Evolutionary conservation across 768 basidiomycete species (phyloP).

Genomic region (Mycena kentingensis): DNA sequence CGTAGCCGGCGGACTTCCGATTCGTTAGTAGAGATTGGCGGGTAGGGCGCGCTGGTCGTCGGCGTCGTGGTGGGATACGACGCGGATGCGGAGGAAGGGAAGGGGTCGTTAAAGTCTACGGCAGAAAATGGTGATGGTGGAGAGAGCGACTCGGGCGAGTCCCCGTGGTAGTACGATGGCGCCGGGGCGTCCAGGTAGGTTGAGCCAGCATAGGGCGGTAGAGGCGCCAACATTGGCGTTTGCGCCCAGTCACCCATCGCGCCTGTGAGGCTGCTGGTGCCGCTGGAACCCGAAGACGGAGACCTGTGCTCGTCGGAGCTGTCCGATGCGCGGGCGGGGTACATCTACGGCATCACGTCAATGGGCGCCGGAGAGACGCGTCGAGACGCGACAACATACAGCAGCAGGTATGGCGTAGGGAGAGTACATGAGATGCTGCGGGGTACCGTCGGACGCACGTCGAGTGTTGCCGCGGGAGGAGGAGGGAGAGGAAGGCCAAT

Average conservation of each 20-base stretch:
- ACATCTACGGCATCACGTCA: conserved; percentile 33
- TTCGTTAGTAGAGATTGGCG: conserved; percentile 35
- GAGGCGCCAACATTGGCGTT: conserved; percentile 3
- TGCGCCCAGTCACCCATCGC: conserved; percentile 55
- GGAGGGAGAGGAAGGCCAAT: conserved; percentile 35
- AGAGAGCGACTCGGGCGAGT: conserved; percentile 44
- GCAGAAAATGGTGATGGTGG: conserved; percentile 37
- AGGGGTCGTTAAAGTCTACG: conserved; percentile 26
- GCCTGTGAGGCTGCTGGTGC: conserved; percentile 58
- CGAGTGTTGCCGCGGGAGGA: conserved; percentile 36
- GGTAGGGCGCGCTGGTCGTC: conserved; percentile 24
- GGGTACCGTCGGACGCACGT: conserved; percentile 42
- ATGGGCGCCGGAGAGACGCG: conserved; percentile 6
- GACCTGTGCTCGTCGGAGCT: conserved; percentile 30
- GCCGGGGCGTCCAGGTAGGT: conserved; percentile 28
- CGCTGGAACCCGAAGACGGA: conserved; percentile 43
- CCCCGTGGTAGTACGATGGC: conserved; percentile 30
- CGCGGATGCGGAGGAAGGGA: conserved; percentile 18
- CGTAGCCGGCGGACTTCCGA: conserved; percentile 59
- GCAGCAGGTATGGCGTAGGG: conserved; percentile 35
- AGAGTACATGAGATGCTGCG: conserved; percentile 28
- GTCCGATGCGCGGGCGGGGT: conserved; percentile 27
- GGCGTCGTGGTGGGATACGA: conserved; percentile 17
- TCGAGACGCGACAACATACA: conserved; percentile 29
- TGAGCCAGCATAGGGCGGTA: conserved; percentile 28